Base-by-base conservation (phyloP, 2,329 filamentous ascomycete genomes). In the Penicillium sp. region DNA sequence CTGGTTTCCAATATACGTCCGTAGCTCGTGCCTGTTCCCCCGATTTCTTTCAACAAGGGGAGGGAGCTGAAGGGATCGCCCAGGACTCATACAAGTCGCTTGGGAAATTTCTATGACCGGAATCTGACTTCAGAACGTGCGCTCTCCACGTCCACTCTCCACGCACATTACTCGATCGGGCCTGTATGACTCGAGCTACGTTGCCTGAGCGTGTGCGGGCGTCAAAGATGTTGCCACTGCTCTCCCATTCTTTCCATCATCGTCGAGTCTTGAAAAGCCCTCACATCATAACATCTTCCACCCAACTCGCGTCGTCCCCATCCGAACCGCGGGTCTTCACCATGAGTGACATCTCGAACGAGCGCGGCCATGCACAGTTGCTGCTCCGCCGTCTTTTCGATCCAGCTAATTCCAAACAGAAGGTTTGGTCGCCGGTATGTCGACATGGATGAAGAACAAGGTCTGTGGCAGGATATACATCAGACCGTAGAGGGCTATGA, bases 331-430 rank as follows among this genome's bases (percentile, higher is more conserved):
- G 50, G 5, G 62, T 70, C 7, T 71, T 71, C 14, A 62, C 71
- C 39, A 36, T 71, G 13, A 65, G 68, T 8, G 70, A 74, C 32
- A 73, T 73, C 40, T 67, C 67, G 33, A 73, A 73, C 45, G 70
- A 74, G 45, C 70, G 69, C 1, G 71, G 73, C 39, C 70, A 74
- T 50, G 60, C 64, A 3, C 64, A 72, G 48, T 73, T 44, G 0
- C 68, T 74, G 7, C 65, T 69, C 6, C 64, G 72, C 5, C 70
- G 70, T 42, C 59, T 75, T 3, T 71, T 1, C 74, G 75, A 48
- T 57, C 64, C 6, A 73, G 75, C 49, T 63, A 75, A 49, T 73
- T 75, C 47, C 50, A 65, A n/a, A 71, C 67, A 3, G 59, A 71
- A 32, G 72, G 69, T 3, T 53, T 73, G n/a, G 68, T 71, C 3